A percentile compares a stretch with the other conserved stretches of the same genome.
Conservation (phyloP, 257 asterid genomes). For the Paulownia fortunei region DNA sequence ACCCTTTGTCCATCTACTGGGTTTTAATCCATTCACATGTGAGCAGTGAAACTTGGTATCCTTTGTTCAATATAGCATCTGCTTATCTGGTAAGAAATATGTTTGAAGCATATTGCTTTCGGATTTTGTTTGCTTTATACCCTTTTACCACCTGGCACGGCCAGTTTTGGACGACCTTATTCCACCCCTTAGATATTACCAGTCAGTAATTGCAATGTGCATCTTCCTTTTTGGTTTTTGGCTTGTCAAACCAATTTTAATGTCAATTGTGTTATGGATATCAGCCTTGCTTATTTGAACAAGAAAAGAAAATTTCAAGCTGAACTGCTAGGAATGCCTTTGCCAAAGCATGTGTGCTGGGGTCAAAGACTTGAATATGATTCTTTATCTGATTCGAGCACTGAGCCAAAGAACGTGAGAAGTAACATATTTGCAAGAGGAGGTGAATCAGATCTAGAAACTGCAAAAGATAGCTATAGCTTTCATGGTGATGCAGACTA, state of each 20-base stretch:
- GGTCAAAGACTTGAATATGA: constrained; percentile 31
- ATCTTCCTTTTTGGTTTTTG: neutral
- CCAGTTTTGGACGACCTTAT: neutral
- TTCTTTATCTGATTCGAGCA: constrained; percentile 30
- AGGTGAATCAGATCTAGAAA: constrained; percentile 44
- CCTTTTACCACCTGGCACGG: neutral
- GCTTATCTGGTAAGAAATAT: neutral
- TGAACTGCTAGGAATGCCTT: constrained; percentile 56
- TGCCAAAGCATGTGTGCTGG: constrained; percentile 57
- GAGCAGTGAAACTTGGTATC: neutral
- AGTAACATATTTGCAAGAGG: constrained; percentile 25
- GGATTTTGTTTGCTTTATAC: neutral
- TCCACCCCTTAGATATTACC: neutral
- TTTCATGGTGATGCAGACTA: constrained; percentile 47
- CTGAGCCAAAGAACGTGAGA: constrained; percentile 29
- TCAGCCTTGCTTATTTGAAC: constrained; percentile 47
- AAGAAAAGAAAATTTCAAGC: constrained; percentile 74
- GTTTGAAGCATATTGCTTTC: constrained; percentile 9
- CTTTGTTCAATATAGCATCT: neutral
- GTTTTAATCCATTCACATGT: neutral
- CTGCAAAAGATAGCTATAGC: constrained; percentile 54
- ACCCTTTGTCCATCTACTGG: neutral
- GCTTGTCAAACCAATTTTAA: neutral
- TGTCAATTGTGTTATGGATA: constrained; percentile 24
- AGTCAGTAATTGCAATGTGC: neutral